A percentile compares a stretch with the other conserved stretches of the same genome.
These are phyloP conservation scores for Clarireedia paspali DNA, from an alignment of 2,329 filamentous ascomycete genomes.

Conservation along the genomic window DNA sequence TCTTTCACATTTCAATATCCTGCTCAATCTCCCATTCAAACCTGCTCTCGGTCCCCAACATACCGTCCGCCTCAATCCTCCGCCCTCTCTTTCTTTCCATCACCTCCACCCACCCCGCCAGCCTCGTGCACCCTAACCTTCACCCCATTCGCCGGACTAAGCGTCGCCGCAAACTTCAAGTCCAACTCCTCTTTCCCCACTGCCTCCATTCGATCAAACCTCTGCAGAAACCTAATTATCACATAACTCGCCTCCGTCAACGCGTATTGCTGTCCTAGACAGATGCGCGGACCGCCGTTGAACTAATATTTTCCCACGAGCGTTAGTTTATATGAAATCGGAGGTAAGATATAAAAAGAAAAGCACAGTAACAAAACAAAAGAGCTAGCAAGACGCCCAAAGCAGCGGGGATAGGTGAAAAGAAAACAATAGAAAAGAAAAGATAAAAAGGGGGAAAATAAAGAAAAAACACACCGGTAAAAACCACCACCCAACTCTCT, in stretches of 20 bases:
- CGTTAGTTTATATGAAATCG: too few relatives aligned
- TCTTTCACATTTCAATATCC: not conserved
- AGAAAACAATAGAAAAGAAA: not conserved
- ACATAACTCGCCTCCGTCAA: conserved; percentile 31
- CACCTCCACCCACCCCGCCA: not conserved
- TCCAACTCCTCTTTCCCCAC: conserved; percentile 26
- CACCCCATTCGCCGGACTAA: conserved; percentile 29
- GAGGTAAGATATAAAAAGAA: too few relatives aligned
- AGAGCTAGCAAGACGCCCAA: too few relatives aligned
- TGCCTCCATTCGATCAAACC: conserved; percentile 16
- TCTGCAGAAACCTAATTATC: conserved; percentile 28
- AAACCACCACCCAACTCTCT: conserved; percentile 39
- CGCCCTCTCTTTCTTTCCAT: not conserved
- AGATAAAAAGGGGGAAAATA: not conserved
- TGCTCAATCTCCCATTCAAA: not conserved
- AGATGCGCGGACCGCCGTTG: conserved; percentile 31
- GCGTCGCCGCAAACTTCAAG: conserved; percentile 23
- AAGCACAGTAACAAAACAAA: too few relatives aligned
- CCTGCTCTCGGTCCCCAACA: not conserved
- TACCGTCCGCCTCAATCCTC: too few relatives aligned
- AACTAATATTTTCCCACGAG: too few relatives aligned
- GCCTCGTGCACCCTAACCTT: conserved; percentile 22
- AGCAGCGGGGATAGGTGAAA: too few relatives aligned
- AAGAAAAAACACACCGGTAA: conserved; percentile 25
- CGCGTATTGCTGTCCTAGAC: conserved; percentile 33